A percentile compares a stretch with the other conserved stretches of the same genome.
Evolutionary conservation across 805 yeast genomes (phyloP).

Genomic region (Ogataea nitratoaversa): DNA sequence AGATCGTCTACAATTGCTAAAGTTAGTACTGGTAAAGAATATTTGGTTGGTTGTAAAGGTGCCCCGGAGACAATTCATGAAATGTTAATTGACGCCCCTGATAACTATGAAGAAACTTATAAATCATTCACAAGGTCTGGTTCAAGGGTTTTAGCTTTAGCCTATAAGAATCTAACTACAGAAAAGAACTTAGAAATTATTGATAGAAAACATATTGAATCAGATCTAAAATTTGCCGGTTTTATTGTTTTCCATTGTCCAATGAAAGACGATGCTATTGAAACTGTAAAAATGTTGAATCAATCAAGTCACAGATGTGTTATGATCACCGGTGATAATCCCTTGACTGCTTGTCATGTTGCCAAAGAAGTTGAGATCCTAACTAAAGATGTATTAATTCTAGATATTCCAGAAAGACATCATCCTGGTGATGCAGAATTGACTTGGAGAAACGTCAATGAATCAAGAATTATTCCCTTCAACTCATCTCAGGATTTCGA

Average conservation of each 20-base stretch:
- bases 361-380: constrained; percentile 90
- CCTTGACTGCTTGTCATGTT: constrained; percentile 96
- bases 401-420: constrained; percentile 78
- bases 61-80: constrained; percentile 93
- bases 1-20: constrained; percentile 86
- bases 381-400: constrained; percentile 75
- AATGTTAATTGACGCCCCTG: constrained; percentile 71
- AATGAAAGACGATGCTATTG: constrained; percentile 87
- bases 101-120: constrained; percentile 75
- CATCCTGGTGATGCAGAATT: constrained; percentile 52
- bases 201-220: constrained; percentile 74
- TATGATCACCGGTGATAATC: constrained; percentile 99
- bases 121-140: constrained; percentile 93
- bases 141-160: constrained; percentile 94
- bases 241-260: constrained; percentile 98
- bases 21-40: constrained; percentile 35
- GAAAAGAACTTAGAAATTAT: constrained; percentile 52
- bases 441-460: constrained; percentile 83
- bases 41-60: constrained; percentile 88
- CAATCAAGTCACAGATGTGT: constrained; percentile 93
- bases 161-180: constrained; percentile 62
- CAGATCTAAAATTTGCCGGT: constrained; percentile 75
- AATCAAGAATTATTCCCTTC: constrained; percentile 65
- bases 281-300: constrained; percentile 85
- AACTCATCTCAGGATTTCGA: constrained; percentile 56